Evolutionary conservation across 768 basidiomycete species (phyloP).

Genomic region (Calocybe gangraenosa): DNA sequence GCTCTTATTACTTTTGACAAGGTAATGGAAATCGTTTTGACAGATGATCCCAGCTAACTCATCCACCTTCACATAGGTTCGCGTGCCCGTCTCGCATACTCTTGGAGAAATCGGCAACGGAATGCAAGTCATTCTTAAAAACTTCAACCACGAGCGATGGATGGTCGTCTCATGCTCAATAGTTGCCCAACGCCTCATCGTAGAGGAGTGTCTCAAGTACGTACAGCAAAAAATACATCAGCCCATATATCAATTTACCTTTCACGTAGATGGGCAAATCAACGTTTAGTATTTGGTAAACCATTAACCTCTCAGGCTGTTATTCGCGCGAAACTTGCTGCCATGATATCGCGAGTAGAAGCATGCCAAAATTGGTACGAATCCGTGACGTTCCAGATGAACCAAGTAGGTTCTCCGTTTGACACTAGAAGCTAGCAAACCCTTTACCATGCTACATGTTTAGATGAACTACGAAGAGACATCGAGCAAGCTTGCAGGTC

Average conservation of each 20-base stretch:
- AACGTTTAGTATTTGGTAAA: conserved; percentile 89
- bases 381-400: conserved; percentile 88
- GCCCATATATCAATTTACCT: conserved; percentile 2
- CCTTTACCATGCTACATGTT: too few relatives aligned
- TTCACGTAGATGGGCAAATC: conserved; percentile 70
- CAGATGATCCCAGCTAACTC: neutral
- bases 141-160: conserved; percentile 91
- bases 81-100: conserved; percentile 82
- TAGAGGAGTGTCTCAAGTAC: conserved; percentile 91
- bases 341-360: conserved; percentile 90
- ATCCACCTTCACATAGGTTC: conserved; percentile 32
- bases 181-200: conserved; percentile 71
- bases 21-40: conserved; percentile 18
- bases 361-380: conserved; percentile 87
- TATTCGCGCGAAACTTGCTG: conserved; percentile 81
- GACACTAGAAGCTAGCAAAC: too few relatives aligned
- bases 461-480: conserved; percentile 87
- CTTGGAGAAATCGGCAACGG: conserved; percentile 86
- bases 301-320: conserved; percentile 79
- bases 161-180: conserved; percentile 74
- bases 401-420: conserved; percentile 49
- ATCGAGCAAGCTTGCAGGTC: conserved; percentile 82
- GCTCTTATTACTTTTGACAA: conserved; percentile 81
- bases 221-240: conserved; percentile 8
- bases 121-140: conserved; percentile 76